A percentile compares a stretch with the other conserved stretches of the same genome.
Evolutionary conservation across 768 basidiomycete species (phyloP).

Genomic region (Austroboletus festivus): DNA sequence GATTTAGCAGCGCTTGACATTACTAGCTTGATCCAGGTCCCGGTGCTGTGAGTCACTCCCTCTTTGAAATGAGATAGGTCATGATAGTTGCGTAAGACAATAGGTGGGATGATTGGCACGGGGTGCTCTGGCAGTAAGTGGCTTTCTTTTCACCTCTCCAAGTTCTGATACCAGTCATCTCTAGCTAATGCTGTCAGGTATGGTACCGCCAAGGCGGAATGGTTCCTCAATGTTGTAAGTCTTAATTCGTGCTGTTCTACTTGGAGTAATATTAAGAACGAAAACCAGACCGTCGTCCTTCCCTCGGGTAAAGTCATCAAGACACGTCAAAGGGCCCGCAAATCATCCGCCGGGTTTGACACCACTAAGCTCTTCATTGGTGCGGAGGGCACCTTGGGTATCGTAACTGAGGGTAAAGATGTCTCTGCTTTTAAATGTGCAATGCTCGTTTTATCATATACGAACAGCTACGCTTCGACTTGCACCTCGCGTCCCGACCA

Average conservation of each 20-base stretch:
- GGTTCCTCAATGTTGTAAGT: conserved; percentile 78
- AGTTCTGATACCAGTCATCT: neutral
- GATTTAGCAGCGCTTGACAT: neutral
- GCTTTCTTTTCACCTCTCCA: neutral
- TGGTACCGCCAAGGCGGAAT: conserved; percentile 84
- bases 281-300: conserved; percentile 71
- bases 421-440: neutral
- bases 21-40: conserved; percentile 72
- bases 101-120: conserved; percentile 87
- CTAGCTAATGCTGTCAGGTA: conserved; percentile 80
- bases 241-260: neutral
- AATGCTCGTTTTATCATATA: neutral
- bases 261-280: neutral
- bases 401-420: conserved; percentile 79
- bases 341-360: conserved; percentile 87
- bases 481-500: conserved; percentile 75
- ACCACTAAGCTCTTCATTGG: conserved; percentile 86
- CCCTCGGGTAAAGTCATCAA: conserved; percentile 85
- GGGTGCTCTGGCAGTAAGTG: conserved; percentile 79
- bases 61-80: conserved; percentile 1
- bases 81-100: conserved; percentile 46
- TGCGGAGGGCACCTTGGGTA: conserved; percentile 85
- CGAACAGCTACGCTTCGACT: conserved; percentile 73
- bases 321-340: conserved; percentile 73
- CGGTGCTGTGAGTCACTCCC: conserved; percentile 49